Evolutionary conservation across 345 rosid species (phyloP), one percentile per base, ranked within the genome.

Genomic region (Aquilaria yunnanensis): DNA sequence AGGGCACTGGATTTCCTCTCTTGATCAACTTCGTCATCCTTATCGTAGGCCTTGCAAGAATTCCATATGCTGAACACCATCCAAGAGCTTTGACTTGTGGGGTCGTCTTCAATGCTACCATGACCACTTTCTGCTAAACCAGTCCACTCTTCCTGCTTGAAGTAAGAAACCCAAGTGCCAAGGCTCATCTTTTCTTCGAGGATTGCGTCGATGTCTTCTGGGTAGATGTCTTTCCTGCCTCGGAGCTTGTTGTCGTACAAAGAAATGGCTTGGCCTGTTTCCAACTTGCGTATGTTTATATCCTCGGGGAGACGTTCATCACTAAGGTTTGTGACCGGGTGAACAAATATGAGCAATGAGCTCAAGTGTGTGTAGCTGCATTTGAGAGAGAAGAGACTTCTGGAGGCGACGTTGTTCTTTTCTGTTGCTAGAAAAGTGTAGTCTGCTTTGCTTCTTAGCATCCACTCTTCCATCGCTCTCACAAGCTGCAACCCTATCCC

Each of bases 101-200:
- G 50, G 1, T 53, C 31, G n/a, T 70, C 77, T 59, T 57, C 65
- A 59, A 41, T 66, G 9, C 48, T 60, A 14, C 46, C 43, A 6
- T 55, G 66, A 3, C 8, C 43, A 37, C 43, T 37, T 37, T 3
- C 43, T 23, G 23, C 23, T 62, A 72, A 57, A 33, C 62, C 53
- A 5, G 52, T 31, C 75, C 79, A 71, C 53, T 67, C 68, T 3
- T 84, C 80, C 51, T 71, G 78, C 57, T 68, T 69, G 61, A 79
- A 84, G 61, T 79, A 81, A 54, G 67, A 75, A 2, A 81, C 76
- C 86, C 89, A 84, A 23, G 89, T 77, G 6, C 89, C 86, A 34
- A 81, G 60, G 59, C 78, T 81, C 37, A 75, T 59, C 14, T 70
- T 81, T 62, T 79, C 89, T 51, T 67, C 75, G 65, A 81, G 55